Conservation (phyloP, 1,139 yeast species). For the Diutina neorugosa region DNA sequence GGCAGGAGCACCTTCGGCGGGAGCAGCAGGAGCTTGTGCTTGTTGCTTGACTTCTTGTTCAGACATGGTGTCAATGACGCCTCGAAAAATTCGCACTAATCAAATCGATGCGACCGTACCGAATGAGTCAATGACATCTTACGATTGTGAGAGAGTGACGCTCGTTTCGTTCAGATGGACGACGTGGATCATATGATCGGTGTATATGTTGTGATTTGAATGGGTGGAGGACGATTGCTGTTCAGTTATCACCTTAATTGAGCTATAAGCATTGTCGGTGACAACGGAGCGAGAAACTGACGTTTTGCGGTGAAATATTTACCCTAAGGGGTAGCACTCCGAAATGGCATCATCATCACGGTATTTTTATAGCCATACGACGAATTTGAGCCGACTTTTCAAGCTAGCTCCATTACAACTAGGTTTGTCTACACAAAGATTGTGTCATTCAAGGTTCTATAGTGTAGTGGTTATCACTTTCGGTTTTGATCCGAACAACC, state of each 20-base stretch:
- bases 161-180: background rate
- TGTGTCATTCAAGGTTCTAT: conserved; percentile 15
- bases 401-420: too few species aligned
- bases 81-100: conserved; percentile 1
- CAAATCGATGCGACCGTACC: background rate
- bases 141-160: background rate
- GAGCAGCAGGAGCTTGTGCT: background rate
- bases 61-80: background rate
- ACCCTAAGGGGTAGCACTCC: too few species aligned
- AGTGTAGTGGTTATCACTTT: conserved; percentile 42
- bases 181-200: too few species aligned
- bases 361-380: too few species aligned
- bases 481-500: conserved; percentile 66
- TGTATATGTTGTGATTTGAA: too few species aligned
- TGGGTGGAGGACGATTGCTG: too few species aligned
- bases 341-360: too few species aligned
- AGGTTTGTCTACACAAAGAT: background rate
- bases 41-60: background rate
- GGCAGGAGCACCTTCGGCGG: conserved; percentile 8
- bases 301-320: too few species aligned
- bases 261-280: too few species aligned
- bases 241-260: too few species aligned
- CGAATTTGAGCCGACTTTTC: too few species aligned
- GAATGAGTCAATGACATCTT: background rate
- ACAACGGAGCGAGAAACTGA: too few species aligned